Base-by-base conservation (phyloP, 2,329 filamentous ascomycete genomes). In the Nigrospora sphaerica region DNA sequence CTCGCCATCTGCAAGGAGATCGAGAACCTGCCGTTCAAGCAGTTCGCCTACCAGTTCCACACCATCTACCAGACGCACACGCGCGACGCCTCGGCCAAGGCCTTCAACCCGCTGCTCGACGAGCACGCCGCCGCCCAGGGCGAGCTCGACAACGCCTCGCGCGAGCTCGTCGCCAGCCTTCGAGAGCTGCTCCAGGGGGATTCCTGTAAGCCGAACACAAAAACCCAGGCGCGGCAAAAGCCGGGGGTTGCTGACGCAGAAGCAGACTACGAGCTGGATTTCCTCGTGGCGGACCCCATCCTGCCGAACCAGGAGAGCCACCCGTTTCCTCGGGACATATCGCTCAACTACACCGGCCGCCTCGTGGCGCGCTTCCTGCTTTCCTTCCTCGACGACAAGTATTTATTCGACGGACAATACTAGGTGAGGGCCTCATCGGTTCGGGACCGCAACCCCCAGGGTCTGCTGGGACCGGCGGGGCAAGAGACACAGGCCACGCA, bases 21-120 rank as follows among this genome's bases (percentile, higher is more conserved):
- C 40, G 77, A 81, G 57, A 77, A 78, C 52, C 65, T 80, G 65
- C 77, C 77, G 1, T 81, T 81, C 56, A 75, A 72, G 60, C 77
- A 81, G 60, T 79, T 81, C 54, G 74, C 74, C 4, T 78, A 75
- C 51, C 76, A 79, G 60, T 81, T 81, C 57, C 77, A 81, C 59
- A 71, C 78, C 55, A 68, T 78, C 46, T 81, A 78, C 54, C 75
- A 79, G 64, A 80, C 77, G 17, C 74, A 79, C 57, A 69, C 66
- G 46, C 67, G 66, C 52, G 74, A 78, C 50, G 65, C 66, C 4
- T 68, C 69, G 38, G 59, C 68, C 9, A 73, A 66, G 59, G 66
- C 75, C 42, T 81, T 79, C 56, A 81, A 80, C 53, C 77, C 77
- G 16, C 58, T 81, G n/a, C 52, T 73, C 9, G 75, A 79, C 52